Evolutionary conservation across 2,329 filamentous ascomycete genomes (phyloP).

Genomic region (Microsporum audouinii): DNA sequence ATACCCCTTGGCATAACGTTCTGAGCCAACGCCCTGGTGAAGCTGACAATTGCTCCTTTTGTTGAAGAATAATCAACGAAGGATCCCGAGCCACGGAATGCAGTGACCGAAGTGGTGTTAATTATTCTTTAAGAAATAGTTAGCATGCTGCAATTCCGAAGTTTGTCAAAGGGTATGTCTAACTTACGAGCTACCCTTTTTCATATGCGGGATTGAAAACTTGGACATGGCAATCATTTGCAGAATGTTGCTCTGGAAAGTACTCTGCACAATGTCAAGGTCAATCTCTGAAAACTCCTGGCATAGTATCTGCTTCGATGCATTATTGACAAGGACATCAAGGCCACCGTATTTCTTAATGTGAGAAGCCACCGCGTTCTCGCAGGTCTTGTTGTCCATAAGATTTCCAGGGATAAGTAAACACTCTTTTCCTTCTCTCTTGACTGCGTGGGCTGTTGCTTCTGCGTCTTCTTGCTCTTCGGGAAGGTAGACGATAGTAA

Average conservation of each 20-base stretch:
- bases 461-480: conserved; percentile 47
- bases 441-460: conserved; percentile 42
- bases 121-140: conserved; percentile 37
- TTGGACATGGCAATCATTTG: conserved; percentile 51
- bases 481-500: conserved; percentile 45
- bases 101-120: conserved; percentile 45
- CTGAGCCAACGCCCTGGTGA: conserved; percentile 43
- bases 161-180: neutral
- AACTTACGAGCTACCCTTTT: conserved; percentile 37
- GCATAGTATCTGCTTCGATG: conserved; percentile 46
- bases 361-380: conserved; percentile 42
- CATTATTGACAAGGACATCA: conserved; percentile 49
- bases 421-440: conserved; percentile 40
- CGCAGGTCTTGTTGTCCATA: conserved; percentile 41
- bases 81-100: conserved; percentile 41
- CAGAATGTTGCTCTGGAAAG: conserved; percentile 47
- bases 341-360: conserved; percentile 39
- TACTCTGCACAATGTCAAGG: conserved; percentile 44
- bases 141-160: neutral
- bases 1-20: conserved; percentile 48
- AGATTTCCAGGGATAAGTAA: conserved; percentile 41
- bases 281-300: conserved; percentile 44
- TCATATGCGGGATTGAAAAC: conserved; percentile 46
- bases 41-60: conserved; percentile 48
- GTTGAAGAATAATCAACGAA: conserved; percentile 48